Evolutionary conservation across 1,284 basidiomycete species (phyloP).

Genomic region (Lentinula novae-zelandiae): DNA sequence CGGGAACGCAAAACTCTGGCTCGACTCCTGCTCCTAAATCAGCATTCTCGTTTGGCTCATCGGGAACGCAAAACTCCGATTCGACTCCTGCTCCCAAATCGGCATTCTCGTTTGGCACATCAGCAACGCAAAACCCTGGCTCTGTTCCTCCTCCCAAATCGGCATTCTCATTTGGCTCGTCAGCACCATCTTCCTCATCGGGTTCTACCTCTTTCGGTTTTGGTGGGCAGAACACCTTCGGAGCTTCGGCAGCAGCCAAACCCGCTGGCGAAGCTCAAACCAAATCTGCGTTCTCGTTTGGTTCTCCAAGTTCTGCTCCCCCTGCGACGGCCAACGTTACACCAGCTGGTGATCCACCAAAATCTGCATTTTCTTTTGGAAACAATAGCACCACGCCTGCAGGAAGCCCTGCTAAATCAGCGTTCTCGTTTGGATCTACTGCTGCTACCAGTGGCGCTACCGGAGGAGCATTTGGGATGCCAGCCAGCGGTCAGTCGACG

Average conservation of each 20-base stretch:
- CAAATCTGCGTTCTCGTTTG: conserved; percentile 3
- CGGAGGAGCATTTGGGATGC: background rate
- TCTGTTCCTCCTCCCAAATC: background rate
- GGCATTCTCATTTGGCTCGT: conserved; percentile 1
- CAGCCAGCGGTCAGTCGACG: background rate
- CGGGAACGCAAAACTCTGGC: conserved; percentile 4
- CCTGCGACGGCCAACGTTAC: background rate
- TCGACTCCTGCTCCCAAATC: conserved; percentile 14
- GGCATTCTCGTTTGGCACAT: background rate
- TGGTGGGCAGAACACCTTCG: background rate
- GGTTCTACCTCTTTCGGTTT: conserved; percentile 6
- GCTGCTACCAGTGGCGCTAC: background rate
- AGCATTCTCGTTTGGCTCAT: background rate
- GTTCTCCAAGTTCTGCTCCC: background rate
- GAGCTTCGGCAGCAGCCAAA: conserved; percentile 2
- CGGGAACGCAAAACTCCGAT: conserved; percentile 2
- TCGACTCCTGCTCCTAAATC: background rate
- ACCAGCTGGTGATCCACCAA: background rate
- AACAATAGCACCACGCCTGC: background rate
- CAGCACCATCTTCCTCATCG: conserved; percentile 11
- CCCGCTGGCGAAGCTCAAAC: conserved; percentile 2
- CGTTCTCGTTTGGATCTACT: conserved; percentile 3
- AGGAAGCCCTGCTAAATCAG: conserved; percentile 1
- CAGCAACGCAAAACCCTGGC: background rate
- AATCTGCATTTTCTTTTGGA: background rate